Percentiles rank a stretch among this genome's conserved stretches.
phyloP scores from a whole-genome alignment of 176 grass and related monocot genomes.

The Cenchrus fungigraminus region DNA sequence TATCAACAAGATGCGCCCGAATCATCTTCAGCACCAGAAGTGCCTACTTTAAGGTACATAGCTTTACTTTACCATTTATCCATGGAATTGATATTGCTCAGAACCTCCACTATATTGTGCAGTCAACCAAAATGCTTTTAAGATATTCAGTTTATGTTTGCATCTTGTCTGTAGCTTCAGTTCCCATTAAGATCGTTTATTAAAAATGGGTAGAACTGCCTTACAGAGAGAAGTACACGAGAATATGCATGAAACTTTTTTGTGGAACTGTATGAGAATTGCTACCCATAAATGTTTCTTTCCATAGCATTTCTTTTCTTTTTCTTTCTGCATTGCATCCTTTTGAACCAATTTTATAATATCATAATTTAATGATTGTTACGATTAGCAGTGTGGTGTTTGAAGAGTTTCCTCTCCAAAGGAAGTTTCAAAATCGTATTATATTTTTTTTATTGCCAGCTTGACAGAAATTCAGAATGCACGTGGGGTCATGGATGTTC shows the following conservation, averaged over 20 bases:
- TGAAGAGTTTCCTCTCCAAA: not conserved
- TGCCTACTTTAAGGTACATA: conserved; percentile 71
- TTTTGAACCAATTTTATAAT: conserved; percentile 9
- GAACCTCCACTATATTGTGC: not conserved
- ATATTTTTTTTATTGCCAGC: conserved; percentile 40
- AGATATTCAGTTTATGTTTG: conserved; percentile 1
- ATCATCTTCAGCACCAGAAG: conserved; percentile 60
- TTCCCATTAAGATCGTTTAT: conserved; percentile 26
- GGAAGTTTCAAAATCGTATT: conserved; percentile 33
- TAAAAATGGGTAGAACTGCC: not conserved
- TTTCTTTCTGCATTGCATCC: conserved; percentile 10
- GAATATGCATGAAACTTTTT: conserved; percentile 1
- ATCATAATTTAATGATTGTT: conserved; percentile 8
- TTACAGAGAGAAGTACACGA: not conserved
- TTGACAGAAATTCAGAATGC: conserved; percentile 92
- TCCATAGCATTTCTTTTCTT: not conserved
- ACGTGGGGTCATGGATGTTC: conserved; percentile 82
- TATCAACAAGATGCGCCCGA: conserved; percentile 66
- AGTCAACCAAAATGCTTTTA: not conserved
- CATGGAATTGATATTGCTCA: conserved; percentile 22
- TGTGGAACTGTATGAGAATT: not conserved
- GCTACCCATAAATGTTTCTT: not conserved
- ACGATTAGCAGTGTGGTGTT: conserved; percentile 28
- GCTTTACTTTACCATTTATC: conserved; percentile 9
- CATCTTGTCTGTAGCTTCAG: conserved; percentile 2